Evolutionary conservation across 345 rosid genomes (phyloP).

Genomic region (Citrus unshiu): DNA sequence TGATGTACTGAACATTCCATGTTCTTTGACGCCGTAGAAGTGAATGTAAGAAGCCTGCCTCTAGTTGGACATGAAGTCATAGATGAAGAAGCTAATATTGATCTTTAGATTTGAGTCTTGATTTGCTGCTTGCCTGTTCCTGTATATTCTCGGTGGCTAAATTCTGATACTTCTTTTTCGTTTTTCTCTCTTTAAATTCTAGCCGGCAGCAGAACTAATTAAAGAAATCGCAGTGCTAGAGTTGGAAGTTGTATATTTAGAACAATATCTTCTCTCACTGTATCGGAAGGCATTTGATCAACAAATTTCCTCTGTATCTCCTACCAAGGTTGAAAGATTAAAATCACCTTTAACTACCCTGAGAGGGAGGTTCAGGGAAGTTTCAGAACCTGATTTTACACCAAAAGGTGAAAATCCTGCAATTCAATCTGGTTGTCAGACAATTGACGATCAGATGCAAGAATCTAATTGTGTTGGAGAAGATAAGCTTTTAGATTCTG

Average conservation of each 20-base stretch:
- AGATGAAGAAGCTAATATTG: neutral
- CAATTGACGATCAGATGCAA: constrained; percentile 31
- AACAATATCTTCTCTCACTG: constrained; percentile 84
- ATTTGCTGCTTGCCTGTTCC: neutral
- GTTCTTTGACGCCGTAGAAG: neutral
- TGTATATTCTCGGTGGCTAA: neutral
- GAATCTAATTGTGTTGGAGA: constrained; percentile 33
- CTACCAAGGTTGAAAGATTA: constrained; percentile 40
- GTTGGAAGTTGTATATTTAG: constrained; percentile 86
- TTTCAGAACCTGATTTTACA: constrained; percentile 34
- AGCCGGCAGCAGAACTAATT: constrained; percentile 83
- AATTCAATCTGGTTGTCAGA: constrained; percentile 32
- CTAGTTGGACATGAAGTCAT: neutral
- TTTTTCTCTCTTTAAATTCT: constrained; percentile 5
- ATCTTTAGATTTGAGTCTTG: constrained; percentile 1
- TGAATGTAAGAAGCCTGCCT: neutral
- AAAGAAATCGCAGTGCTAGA: constrained; percentile 85
- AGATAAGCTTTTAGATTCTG: constrained; percentile 44
- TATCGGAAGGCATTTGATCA: constrained; percentile 89
- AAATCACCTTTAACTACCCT: constrained; percentile 48
- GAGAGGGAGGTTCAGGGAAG: constrained; percentile 36
- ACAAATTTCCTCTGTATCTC: constrained; percentile 45
- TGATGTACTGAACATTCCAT: neutral
- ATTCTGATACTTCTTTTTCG: constrained; percentile 6
- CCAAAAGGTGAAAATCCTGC: constrained; percentile 41